These are phyloP conservation scores for Aschersonia sp. DNA, from an alignment of 2,329 filamentous ascomycete genomes.

Conservation along the genomic window DNA sequence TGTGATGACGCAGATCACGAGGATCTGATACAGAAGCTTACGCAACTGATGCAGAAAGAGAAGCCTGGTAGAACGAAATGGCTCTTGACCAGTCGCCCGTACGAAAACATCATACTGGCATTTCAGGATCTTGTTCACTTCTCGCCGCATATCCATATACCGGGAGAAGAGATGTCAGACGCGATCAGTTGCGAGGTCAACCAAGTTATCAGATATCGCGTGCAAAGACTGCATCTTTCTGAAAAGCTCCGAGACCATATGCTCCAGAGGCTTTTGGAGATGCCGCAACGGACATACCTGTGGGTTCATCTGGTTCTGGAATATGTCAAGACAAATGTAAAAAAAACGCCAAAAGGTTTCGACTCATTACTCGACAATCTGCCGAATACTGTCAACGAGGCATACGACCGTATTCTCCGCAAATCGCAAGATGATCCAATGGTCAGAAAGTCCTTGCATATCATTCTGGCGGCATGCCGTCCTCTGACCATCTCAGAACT, in stretches of 20 bases:
- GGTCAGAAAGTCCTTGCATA: neutral
- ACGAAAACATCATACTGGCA: neutral
- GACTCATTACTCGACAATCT: constrained; percentile 5
- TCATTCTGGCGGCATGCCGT: neutral
- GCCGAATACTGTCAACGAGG: neutral
- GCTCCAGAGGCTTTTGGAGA: neutral
- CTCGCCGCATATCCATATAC: neutral
- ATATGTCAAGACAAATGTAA: constrained; percentile 11
- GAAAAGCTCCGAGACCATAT: neutral
- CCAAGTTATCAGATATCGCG: neutral
- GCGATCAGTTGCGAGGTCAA: neutral
- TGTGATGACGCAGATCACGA: neutral
- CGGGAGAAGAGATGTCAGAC: neutral
- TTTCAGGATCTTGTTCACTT: neutral
- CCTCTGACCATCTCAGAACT: neutral
- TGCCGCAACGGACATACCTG: constrained; percentile 9
- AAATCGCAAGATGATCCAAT: neutral
- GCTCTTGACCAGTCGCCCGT: neutral
- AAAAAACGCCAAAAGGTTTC: constrained; percentile 8
- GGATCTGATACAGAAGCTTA: neutral
- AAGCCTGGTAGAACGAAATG: neutral
- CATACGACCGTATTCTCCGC: neutral
- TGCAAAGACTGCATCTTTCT: neutral
- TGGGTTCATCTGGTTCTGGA: constrained; percentile 22
- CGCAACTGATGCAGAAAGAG: neutral